Evolutionary conservation across 441 rosid genomes (phyloP), one percentile per base, ranked within the genome.

Genomic region (Lepidium campestre): DNA sequence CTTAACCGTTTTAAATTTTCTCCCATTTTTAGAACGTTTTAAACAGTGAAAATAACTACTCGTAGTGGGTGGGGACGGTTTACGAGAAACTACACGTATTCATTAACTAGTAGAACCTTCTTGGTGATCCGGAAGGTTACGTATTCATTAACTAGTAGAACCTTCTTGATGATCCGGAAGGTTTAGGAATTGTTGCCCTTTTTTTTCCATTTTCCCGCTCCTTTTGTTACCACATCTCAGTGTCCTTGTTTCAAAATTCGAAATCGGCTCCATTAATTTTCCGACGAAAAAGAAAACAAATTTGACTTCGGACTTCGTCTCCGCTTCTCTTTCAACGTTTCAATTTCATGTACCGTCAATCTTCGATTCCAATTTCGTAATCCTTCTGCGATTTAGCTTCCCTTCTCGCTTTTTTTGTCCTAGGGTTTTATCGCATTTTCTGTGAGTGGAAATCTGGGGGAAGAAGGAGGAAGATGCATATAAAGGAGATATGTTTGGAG

Each of bases 401-500:
- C 11, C 4, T 10, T 12, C 71, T 67, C 20, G 29, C 29, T 4
- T 15, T 54, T 12, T 27, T 27, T 3, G 53, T 60, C 17, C 55
- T 65, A 65, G 76, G 56, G 64, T 56, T 67, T 65, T 0, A 8
- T 23, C 4, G 3, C 9, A 6, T 7, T 6, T 47, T 5, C 35
- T 14, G 12, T 14, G 7, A 52, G 57, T 17, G 45, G 7, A 18
- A 20, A 31, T 31, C n/a, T 15, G n/a, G 40, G 65, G 52, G 55
- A 62, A 46, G 34, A 61, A 44, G 39, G 15, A 29, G 57, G 37
- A 56, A 19, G 47, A 94, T 94, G 98, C 77, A 88, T 67, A 81
- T 95, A 42, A 91, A 86, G 78, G 99, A 95, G 77, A 62, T 95
- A 65, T 91, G 97, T 41, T 73, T 95, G 65, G 99, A 95, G 74